Conservation (phyloP, 305 asterid genomes). For the Plantago coronopus region DNA sequence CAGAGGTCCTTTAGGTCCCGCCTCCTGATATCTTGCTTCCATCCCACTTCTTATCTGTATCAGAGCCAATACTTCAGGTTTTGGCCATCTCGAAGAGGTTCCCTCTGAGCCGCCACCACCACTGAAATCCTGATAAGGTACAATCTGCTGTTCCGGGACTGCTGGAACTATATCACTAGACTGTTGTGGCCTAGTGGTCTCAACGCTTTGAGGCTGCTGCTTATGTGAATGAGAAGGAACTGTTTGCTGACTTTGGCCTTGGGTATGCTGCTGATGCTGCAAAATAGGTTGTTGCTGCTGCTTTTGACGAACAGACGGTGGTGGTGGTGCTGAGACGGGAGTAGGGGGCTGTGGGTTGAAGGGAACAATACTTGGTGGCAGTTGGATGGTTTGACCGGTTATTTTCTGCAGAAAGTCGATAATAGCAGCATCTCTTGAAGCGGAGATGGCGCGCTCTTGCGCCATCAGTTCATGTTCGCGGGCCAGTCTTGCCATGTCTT, state of each 20-base stretch:
- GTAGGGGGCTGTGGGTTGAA: constrained; percentile 24
- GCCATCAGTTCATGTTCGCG: constrained; percentile 55
- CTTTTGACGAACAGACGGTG: constrained; percentile 14
- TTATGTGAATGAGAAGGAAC: neutral
- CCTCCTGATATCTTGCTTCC: constrained; percentile 58
- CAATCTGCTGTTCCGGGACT: constrained; percentile 2
- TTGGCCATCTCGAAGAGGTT: constrained; percentile 72
- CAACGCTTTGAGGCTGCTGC: constrained; percentile 18
- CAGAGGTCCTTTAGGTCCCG: constrained; percentile 65
- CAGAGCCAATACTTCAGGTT: constrained; percentile 56
- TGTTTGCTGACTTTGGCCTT: neutral
- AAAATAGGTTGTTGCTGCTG: constrained; percentile 3
- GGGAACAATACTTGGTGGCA: constrained; percentile 28
- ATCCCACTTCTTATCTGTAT: constrained; percentile 52
- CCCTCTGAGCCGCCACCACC: constrained; percentile 17
- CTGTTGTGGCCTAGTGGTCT: constrained; percentile 14
- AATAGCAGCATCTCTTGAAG: constrained; percentile 64
- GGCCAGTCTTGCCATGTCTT: constrained; percentile 50
- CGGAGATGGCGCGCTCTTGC: constrained; percentile 62
- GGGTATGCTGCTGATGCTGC: constrained; percentile 10
- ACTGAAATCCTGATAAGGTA: constrained; percentile 20
- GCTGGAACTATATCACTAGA: constrained; percentile 14
- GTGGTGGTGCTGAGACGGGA: constrained; percentile 21
- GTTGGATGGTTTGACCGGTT: constrained; percentile 39
- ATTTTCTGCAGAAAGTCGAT: constrained; percentile 50